Percentiles rank a stretch among this genome's conserved stretches.
Conservation (phyloP, 768 basidiomycete species). For the Cystoderma amianthinum region DNA sequence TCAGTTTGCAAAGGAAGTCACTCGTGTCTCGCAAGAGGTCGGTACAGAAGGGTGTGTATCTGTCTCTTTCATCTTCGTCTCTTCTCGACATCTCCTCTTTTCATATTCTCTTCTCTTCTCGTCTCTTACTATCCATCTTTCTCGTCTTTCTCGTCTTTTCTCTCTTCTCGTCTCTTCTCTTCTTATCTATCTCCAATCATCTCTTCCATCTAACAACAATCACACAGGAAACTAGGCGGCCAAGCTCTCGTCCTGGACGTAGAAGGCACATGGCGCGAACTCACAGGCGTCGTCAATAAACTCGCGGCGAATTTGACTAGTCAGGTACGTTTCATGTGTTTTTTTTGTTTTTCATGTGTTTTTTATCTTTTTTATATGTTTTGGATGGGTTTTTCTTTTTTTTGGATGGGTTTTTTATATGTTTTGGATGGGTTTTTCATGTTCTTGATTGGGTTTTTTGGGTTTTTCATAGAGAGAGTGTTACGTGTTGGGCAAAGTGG, state of each 20-base stretch:
- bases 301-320: conserved; percentile 73
- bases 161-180: conserved; percentile 1
- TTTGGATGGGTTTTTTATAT: too few species aligned
- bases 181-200: not conserved
- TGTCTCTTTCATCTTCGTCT: not conserved
- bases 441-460: too few species aligned
- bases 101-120: conserved; percentile 1
- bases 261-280: conserved; percentile 85
- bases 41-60: conserved; percentile 64
- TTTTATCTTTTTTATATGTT: too few species aligned
- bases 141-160: not conserved
- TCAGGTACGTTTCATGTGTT: too few species aligned
- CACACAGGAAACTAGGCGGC: conserved; percentile 73
- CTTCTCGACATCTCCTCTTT: conserved; percentile 1
- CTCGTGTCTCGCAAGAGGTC: conserved; percentile 79
- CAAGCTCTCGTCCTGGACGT: conserved; percentile 84
- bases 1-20: conserved; percentile 89
- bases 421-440: too few species aligned
- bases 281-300: conserved; percentile 80
- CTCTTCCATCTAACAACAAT: not conserved
- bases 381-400: too few species aligned
- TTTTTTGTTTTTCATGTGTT: conserved; percentile 2
- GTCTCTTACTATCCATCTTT: not conserved
- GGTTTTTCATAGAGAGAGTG: too few species aligned
- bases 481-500: too few species aligned